phyloP scores from a whole-genome alignment of 2,329 filamentous ascomycete genomes.

The Pseudocercospora pini-densiflorae region DNA sequence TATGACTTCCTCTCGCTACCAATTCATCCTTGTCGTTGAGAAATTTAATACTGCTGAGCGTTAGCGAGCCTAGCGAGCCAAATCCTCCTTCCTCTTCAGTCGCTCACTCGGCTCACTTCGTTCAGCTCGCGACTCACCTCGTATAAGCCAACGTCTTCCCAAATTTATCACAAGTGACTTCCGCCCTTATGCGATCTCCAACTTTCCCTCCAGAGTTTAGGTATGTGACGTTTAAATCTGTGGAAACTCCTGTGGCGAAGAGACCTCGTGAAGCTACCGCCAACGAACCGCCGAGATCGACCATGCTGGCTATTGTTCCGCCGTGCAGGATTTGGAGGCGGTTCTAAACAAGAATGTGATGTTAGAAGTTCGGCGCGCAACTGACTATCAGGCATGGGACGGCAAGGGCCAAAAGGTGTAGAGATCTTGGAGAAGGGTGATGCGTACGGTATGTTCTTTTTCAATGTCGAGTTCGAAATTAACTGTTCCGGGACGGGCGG shows the following conservation, averaged over 20 bases:
- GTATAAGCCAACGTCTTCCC: conserved; percentile 11
- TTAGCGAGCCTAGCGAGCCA: conserved; percentile 37
- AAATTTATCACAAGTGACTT: conserved; percentile 67
- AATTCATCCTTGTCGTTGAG: conserved; percentile 62
- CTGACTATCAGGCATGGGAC: no score
- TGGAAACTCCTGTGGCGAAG: conserved; percentile 69
- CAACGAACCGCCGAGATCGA: conserved; percentile 68
- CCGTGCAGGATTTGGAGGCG: conserved; percentile 77
- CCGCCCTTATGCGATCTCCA: conserved; percentile 56
- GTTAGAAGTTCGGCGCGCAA: no score
- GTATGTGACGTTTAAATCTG: conserved; percentile 70
- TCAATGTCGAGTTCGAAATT: conserved; percentile 77
- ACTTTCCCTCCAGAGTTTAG: conserved; percentile 66
- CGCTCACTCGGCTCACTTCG: no score
- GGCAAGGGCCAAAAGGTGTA: no score
- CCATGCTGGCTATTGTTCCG: conserved; percentile 77
- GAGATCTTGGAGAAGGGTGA: background rate
- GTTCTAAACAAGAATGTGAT: conserved; percentile 63
- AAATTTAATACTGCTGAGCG: conserved; percentile 65
- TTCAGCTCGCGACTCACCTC: background rate
- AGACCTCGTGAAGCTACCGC: conserved; percentile 68
- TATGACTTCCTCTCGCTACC: conserved; percentile 69
- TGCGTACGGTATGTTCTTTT: conserved; percentile 72
- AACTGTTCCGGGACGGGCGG: conserved; percentile 68
- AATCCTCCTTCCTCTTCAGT: background rate